phyloP scores from a whole-genome alignment of 1,284 basidiomycete species.

The Boletus semigastroideus region DNA sequence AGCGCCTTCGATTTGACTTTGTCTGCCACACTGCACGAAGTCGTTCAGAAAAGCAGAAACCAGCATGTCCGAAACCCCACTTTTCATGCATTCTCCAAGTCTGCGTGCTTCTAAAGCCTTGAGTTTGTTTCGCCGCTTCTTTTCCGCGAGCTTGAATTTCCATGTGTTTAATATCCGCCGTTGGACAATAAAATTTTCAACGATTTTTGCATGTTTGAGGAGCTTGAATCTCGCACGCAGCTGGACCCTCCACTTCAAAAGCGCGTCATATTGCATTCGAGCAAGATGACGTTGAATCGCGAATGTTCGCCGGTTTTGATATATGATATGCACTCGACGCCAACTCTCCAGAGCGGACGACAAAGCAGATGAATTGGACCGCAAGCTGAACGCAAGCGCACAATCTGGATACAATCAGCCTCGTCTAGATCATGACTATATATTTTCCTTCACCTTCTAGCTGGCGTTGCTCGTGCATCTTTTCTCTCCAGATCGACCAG shows the following conservation, averaged over 20 bases:
- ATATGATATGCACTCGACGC: conserved; percentile 45
- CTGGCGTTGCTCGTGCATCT: conserved; percentile 40
- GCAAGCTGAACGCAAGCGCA: conserved; percentile 54
- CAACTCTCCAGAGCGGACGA: conserved; percentile 48
- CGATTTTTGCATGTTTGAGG: conserved; percentile 57
- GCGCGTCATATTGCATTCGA: conserved; percentile 45
- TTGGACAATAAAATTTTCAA: conserved; percentile 53
- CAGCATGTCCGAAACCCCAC: conserved; percentile 37
- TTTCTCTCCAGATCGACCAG: conserved; percentile 56
- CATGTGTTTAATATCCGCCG: conserved; percentile 54
- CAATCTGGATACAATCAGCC: conserved; percentile 38
- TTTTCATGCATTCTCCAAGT: conserved; percentile 42
- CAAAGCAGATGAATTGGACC: conserved; percentile 43
- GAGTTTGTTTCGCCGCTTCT: conserved; percentile 47
- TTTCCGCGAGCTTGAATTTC: conserved; percentile 50
- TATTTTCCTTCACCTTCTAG: conserved; percentile 44
- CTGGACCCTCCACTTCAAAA: conserved; percentile 59
- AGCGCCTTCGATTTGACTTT: conserved; percentile 29
- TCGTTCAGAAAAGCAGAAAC: conserved; percentile 13
- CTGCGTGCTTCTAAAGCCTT: conserved; percentile 42
- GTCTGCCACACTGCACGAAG: conserved; percentile 48
- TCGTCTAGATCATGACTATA: neutral
- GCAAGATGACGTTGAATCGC: conserved; percentile 51
- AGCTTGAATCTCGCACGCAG: conserved; percentile 52
- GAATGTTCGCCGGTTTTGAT: conserved; percentile 50